These are phyloP conservation scores for Leccinum uliginosum DNA, from an alignment of 768 basidiomycete species.

Conservation along the genomic window DNA sequence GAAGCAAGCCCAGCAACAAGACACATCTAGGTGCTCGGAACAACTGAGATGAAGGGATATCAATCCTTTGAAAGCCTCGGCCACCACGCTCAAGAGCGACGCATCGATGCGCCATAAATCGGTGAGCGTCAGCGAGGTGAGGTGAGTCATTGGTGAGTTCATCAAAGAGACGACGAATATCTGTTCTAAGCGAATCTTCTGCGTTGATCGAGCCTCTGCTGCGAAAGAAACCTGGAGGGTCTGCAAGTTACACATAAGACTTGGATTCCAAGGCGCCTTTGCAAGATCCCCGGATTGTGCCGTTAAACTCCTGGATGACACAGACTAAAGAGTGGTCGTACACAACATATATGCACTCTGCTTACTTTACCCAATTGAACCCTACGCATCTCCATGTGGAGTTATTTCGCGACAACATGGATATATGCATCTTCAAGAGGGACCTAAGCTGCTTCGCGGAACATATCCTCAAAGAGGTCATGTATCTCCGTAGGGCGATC, in stretches of 20 bases:
- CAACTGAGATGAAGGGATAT: slow-evolving; percentile 51
- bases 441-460: slow-evolving; percentile 18
- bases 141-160: slow-evolving; percentile 25
- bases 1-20: slow-evolving; percentile 62
- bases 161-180: slow-evolving; percentile 31
- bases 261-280: slow-evolving; percentile 24
- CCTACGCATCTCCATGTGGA: slow-evolving; percentile 21
- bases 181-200: slow-evolving; percentile 33
- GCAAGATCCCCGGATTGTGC: slow-evolving; percentile 17
- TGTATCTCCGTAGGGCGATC: slow-evolving; percentile 38
- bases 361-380: slow-evolving; percentile 47
- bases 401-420: slow-evolving; percentile 19
- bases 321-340: not conserved
- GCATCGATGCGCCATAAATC: slow-evolving; percentile 55
- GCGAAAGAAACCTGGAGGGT: slow-evolving; percentile 40
- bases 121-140: slow-evolving; percentile 49
- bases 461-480: slow-evolving; percentile 18
- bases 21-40: slow-evolving; percentile 51
- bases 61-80: slow-evolving; percentile 43
- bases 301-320: slow-evolving; percentile 16
- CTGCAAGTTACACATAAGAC: slow-evolving; percentile 33
- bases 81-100: slow-evolving; percentile 43
- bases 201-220: slow-evolving; percentile 42
- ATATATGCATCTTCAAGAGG: slow-evolving; percentile 34
- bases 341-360: slow-evolving; percentile 20